Percentiles rank a stretch among this genome's conserved stretches.
Conservation (phyloP, 2,329 filamentous ascomycete species). For the Nigrospora sphaerica region DNA sequence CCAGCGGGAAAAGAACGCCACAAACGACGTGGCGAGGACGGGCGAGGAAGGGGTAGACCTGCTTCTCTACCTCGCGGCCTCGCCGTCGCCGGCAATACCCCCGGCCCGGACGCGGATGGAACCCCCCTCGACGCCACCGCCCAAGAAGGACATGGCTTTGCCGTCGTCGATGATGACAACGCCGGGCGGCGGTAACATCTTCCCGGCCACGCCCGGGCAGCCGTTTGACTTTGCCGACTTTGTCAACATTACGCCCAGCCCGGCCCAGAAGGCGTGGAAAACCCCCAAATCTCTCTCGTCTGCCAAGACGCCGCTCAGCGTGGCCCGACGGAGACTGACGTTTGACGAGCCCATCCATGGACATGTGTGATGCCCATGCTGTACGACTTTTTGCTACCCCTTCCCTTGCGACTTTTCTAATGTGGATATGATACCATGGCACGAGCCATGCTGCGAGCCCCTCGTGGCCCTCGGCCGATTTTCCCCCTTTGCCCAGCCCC, state of each 20-base stretch:
- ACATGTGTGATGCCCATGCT: slow-evolving; percentile 1
- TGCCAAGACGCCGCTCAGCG: slow-evolving; percentile 52
- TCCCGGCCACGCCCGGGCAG: slow-evolving; percentile 73
- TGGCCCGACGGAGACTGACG: slow-evolving; percentile 69
- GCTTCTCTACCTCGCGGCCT: slow-evolving; percentile 79
- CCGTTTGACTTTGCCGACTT: slow-evolving; percentile 93
- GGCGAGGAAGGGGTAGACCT: slow-evolving; percentile 78
- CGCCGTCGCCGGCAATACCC: slow-evolving; percentile 73
- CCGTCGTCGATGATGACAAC: slow-evolving; percentile 89
- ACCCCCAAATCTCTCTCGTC: slow-evolving; percentile 57
- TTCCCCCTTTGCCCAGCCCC: too few species aligned
- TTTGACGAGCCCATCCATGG: slow-evolving; percentile 62
- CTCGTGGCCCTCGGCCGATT: too few species aligned
- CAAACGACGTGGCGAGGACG: slow-evolving; percentile 42
- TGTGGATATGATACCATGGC: slow-evolving; percentile 6
- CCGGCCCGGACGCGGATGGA: slow-evolving; percentile 50
- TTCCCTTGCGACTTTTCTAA: slow-evolving; percentile 1
- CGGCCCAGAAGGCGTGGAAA: slow-evolving; percentile 83
- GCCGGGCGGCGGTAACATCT: slow-evolving; percentile 62
- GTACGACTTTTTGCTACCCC: neutral
- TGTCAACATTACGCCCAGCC: slow-evolving; percentile 93
- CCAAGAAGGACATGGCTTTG: slow-evolving; percentile 60
- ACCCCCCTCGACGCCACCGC: slow-evolving; percentile 69
- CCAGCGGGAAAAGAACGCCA: slow-evolving; percentile 37
- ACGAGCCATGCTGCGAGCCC: slow-evolving; percentile 1